Percentiles rank a stretch among this genome's conserved stretches.
Evolutionary conservation across 257 asterid species (phyloP).

Genomic region (Solanum corneliomulleri): DNA sequence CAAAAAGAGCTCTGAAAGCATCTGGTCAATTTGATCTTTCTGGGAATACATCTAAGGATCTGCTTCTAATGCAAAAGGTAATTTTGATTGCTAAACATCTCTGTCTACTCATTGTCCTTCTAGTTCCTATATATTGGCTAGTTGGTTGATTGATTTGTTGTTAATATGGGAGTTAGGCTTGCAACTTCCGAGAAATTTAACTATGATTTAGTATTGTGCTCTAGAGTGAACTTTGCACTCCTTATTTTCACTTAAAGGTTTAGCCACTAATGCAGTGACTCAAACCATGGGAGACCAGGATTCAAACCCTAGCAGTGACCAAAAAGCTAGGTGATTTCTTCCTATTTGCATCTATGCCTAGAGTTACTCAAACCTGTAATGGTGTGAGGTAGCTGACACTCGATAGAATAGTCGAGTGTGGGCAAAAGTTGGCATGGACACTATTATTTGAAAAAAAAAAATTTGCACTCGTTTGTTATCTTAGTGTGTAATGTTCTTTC

Average conservation of each 20-base stretch:
- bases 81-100: constrained; percentile 3
- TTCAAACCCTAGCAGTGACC: background rate
- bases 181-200: background rate
- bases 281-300: background rate
- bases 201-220: background rate
- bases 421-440: background rate
- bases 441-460: background rate
- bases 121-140: background rate
- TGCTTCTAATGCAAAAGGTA: constrained; percentile 87
- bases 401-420: background rate
- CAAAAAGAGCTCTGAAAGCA: constrained; percentile 87
- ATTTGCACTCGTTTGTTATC: background rate
- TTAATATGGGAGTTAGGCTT: background rate
- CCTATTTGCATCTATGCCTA: background rate
- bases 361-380: background rate
- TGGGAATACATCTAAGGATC: constrained; percentile 83
- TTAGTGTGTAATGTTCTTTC: background rate
- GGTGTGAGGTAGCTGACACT: background rate
- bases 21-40: constrained; percentile 97
- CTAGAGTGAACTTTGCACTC: background rate
- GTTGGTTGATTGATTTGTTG: background rate
- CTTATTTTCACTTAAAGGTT: background rate
- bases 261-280: background rate
- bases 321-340: background rate
- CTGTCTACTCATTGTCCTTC: background rate